phyloP scores from a whole-genome alignment of 2,329 filamentous ascomycete species.

The Claviceps maximensis region DNA sequence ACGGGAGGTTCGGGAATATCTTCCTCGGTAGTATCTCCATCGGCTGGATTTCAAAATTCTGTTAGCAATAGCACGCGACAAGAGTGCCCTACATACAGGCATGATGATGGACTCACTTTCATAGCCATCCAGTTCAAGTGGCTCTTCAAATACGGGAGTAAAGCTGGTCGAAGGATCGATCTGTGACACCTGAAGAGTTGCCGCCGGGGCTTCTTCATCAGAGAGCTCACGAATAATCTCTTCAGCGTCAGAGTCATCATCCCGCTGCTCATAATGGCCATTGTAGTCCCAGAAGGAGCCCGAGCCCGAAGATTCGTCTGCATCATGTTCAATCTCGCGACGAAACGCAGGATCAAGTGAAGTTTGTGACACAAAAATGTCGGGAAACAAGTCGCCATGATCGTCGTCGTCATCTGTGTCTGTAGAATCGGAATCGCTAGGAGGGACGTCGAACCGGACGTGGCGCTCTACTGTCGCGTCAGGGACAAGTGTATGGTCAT shows the following conservation, averaged over 20 bases:
- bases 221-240: conserved; percentile 23
- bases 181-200: conserved; percentile 26
- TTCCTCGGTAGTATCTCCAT: conserved; percentile 50
- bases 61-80: conserved; percentile 7
- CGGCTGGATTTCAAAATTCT: conserved; percentile 25
- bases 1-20: conserved; percentile 38
- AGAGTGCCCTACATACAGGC: conserved; percentile 6
- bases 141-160: conserved; percentile 19
- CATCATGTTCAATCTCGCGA: conserved; percentile 57
- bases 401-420: conserved; percentile 51
- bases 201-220: conserved; percentile 29
- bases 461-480: conserved; percentile 39
- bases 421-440: conserved; percentile 53
- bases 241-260: conserved; percentile 28
- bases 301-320: conserved; percentile 43
- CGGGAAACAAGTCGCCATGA: conserved; percentile 54
- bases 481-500: conserved; percentile 27
- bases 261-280: conserved; percentile 27
- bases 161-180: conserved; percentile 13
- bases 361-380: conserved; percentile 67
- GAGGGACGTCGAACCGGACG: conserved; percentile 60
- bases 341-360: conserved; percentile 60
- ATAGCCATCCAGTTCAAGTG: conserved; percentile 40
- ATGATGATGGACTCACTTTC: conserved; percentile 45
- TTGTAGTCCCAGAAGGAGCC: conserved; percentile 52